Base-by-base conservation (phyloP, 1,284 basidiomycete species). In the Fomitopsis pinicola region DNA sequence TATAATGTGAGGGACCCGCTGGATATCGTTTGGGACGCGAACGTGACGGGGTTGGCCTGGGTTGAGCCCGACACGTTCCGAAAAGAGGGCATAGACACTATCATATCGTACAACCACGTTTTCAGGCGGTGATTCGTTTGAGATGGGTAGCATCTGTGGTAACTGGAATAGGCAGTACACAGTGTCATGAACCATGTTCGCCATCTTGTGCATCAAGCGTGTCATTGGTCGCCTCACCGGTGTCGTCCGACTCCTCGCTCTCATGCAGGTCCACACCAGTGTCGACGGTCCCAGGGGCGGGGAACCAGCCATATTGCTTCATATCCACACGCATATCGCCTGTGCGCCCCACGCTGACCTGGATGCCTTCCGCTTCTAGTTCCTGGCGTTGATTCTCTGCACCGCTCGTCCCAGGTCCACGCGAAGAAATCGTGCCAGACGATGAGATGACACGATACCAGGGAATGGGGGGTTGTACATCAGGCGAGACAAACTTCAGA, bases 381-480 rank as follows among this genome's bases (percentile, higher is more conserved):
- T 80, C 83, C 42, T 87, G 82, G 40, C 82, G 76, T 68, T 94
- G 91, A 0, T 83, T 75, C 59, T 81, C 80, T 0, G 91, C 91
- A 6, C 89, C 87, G 17, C 77, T 75, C 19, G 87, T 88, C 5
- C 86, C 87, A 5, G 93, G 91, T 0, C 91, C 92, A 45, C 93
- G 81, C 2, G 91, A 94, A 0, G 92, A 93, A 61, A 95, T 93
- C 1, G 79, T 75, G 1, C 89, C 89, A 0, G 84, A 80, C 0
- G 88, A 80, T 1, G 82, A 80, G 26, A 92, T 77, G 9, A 92
- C 89, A 42, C 89, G 83, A 61, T 91, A 81, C 89, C 90, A 92
- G 0, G 89, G 91, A 2, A 92, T 81, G 17, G 86, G 84, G 1
- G 86, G 84, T n/a, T 78, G 76, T 1, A 79, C 77, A 17, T 80